phyloP scores from a whole-genome alignment of 805 yeast species.

The Zygotorulaspora sp. region DNA sequence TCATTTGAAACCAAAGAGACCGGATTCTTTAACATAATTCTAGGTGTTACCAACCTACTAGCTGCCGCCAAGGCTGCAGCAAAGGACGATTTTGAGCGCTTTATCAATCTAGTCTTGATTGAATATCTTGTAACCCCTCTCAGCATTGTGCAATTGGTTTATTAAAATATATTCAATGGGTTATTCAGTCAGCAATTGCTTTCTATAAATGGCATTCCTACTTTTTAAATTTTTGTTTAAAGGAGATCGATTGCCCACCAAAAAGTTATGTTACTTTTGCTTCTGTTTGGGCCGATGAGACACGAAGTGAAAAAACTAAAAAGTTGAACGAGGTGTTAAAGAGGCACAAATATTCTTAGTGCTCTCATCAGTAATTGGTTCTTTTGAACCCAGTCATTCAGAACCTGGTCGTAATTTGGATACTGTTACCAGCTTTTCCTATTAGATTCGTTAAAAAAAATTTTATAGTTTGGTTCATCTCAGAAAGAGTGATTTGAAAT shows the following conservation, averaged over 20 bases:
- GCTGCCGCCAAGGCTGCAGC: slow-evolving; percentile 65
- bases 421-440: no score
- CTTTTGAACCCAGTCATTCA: neutral
- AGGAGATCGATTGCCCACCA: neutral
- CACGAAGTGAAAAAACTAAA: neutral
- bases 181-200: neutral
- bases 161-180: no score
- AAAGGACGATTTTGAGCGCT: slow-evolving; percentile 36
- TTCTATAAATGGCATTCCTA: neutral
- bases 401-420: neutral
- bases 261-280: neutral
- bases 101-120: slow-evolving; percentile 1
- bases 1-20: slow-evolving; percentile 87
- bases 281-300: neutral
- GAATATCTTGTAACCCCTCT: slow-evolving; percentile 1
- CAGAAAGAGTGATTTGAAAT: neutral
- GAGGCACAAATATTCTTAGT: neutral
- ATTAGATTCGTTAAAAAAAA: no score
- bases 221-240: neutral
- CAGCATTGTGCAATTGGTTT: slow-evolving; percentile 7
- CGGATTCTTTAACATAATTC: slow-evolving; percentile 65
- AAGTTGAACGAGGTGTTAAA: neutral
- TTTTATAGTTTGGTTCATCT: no score
- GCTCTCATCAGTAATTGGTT: neutral
- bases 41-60: slow-evolving; percentile 67